Evolutionary conservation across 2,329 filamentous ascomycete genomes (phyloP).

Genomic region (Alternaria sp.): DNA sequence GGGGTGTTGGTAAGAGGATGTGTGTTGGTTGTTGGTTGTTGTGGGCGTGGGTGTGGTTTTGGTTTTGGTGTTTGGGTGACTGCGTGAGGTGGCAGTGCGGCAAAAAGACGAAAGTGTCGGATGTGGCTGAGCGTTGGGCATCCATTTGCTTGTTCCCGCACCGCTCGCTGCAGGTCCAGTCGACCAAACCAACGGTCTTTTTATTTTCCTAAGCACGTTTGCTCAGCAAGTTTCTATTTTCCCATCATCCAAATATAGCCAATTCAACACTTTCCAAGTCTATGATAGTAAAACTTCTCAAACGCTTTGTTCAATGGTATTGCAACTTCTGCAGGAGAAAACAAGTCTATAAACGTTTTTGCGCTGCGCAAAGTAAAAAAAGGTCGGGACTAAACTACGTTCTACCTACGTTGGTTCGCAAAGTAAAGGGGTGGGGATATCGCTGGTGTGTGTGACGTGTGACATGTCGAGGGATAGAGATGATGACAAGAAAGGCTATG

Average conservation of each 20-base stretch:
- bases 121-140: background rate
- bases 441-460: background rate
- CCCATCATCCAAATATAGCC: background rate
- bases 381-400: background rate
- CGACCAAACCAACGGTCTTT: background rate
- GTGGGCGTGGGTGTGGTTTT: background rate
- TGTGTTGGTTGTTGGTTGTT: background rate
- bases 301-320: background rate
- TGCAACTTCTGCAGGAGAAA: background rate
- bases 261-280: background rate
- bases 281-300: background rate
- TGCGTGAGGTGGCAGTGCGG: background rate
- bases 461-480: background rate
- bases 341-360: background rate
- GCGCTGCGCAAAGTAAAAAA: background rate
- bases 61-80: background rate
- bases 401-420: background rate
- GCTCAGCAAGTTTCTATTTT: background rate
- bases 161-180: background rate
- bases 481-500: background rate
- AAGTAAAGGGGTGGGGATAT: background rate
- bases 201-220: background rate
- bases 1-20: background rate
- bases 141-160: background rate
- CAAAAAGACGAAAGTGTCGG: background rate